Conservation (phyloP, 2,329 filamentous ascomycete species). For the Xylariaceae sp. region DNA sequence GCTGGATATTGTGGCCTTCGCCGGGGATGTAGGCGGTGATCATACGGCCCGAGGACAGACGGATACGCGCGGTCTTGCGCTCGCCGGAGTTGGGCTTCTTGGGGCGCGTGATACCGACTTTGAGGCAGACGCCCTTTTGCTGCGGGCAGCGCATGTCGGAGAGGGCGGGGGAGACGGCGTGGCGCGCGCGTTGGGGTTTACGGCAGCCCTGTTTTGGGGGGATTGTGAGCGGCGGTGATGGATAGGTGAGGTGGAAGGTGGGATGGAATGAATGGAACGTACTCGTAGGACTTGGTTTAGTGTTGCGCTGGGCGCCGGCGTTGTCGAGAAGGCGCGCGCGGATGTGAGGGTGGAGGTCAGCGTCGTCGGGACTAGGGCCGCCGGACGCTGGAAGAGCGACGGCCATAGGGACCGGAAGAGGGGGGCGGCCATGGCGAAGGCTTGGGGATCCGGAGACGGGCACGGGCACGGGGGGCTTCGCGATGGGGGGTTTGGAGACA, state of each 20-base stretch:
- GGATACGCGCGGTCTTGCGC: slow-evolving; percentile 88
- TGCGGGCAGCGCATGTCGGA: slow-evolving; percentile 62
- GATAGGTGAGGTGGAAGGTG: not conserved
- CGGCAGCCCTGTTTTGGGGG: slow-evolving; percentile 60
- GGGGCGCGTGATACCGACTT: slow-evolving; percentile 87
- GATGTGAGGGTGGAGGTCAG: slow-evolving; percentile 14
- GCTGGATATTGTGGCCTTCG: slow-evolving; percentile 97
- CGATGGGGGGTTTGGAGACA: not conserved
- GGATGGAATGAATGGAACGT: slow-evolving; percentile 21
- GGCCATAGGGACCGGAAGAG: slow-evolving; percentile 31
- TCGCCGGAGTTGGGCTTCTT: slow-evolving; percentile 99
- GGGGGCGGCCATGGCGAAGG: slow-evolving; percentile 28
- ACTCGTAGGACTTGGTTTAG: slow-evolving; percentile 66
- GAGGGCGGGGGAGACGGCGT: slow-evolving; percentile 83
- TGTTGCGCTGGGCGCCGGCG: slow-evolving; percentile 54
- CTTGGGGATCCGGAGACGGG: not conserved
- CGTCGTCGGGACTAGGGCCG: slow-evolving; percentile 23
- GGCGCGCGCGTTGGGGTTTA: slow-evolving; percentile 71
- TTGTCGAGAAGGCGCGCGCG: slow-evolving; percentile 51
- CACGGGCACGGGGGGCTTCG: not conserved
- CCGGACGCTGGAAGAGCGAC: slow-evolving; percentile 29
- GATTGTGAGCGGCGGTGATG: too few relatives aligned
- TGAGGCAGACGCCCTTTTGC: slow-evolving; percentile 93
- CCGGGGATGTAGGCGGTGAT: slow-evolving; percentile 94
- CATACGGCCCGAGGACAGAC: slow-evolving; percentile 78